phyloP scores from a whole-genome alignment of 352 stramenopile species.

The Phytophthora constricta region DNA sequence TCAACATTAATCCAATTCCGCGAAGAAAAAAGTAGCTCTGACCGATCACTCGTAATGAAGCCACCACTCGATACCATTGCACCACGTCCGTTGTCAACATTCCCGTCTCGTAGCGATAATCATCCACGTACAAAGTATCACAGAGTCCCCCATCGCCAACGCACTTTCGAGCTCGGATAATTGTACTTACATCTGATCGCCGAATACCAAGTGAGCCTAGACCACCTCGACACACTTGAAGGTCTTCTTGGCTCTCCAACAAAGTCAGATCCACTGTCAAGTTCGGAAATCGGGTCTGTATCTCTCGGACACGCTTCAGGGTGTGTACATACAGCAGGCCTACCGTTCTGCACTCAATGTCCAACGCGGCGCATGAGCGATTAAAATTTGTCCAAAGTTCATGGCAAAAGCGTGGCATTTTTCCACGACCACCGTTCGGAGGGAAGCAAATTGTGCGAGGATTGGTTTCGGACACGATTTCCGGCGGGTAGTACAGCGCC shows the following conservation, averaged over 20 bases:
- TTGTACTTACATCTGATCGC: constrained; percentile 6
- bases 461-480: background rate
- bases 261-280: constrained; percentile 9
- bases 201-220: constrained; percentile 1
- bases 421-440: background rate
- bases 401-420: constrained; percentile 7
- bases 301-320: background rate
- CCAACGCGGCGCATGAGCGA: background rate
- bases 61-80: constrained; percentile 31
- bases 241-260: constrained; percentile 14
- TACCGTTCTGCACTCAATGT: background rate
- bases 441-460: constrained; percentile 12
- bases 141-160: constrained; percentile 15
- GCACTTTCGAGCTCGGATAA: constrained; percentile 13
- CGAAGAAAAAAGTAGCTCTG: constrained; percentile 43
- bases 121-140: constrained; percentile 35
- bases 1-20: constrained; percentile 15
- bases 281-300: constrained; percentile 5
- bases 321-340: constrained; percentile 4
- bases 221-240: constrained; percentile 2
- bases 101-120: constrained; percentile 38
- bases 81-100: constrained; percentile 16
- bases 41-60: constrained; percentile 18
- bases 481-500: constrained; percentile 23
- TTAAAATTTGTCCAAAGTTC: constrained; percentile 21